A percentile compares a stretch with the other conserved stretches of the same genome.
These are phyloP conservation scores for Boletus rubescentipes DNA, from an alignment of 768 basidiomycete species.

Conservation along the genomic window DNA sequence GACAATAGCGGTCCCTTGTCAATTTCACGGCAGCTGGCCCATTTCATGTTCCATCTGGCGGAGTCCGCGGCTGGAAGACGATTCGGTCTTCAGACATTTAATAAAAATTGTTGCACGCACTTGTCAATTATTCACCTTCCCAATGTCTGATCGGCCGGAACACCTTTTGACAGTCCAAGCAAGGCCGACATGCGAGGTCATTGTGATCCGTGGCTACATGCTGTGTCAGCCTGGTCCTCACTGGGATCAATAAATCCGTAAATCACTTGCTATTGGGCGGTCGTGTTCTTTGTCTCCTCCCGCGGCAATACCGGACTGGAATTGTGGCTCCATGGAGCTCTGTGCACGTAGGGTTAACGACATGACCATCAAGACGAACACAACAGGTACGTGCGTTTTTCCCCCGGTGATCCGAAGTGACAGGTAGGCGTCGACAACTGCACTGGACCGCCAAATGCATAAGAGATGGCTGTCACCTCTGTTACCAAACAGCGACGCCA, in stretches of 20 bases:
- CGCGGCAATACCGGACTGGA: not conserved
- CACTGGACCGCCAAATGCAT: not conserved
- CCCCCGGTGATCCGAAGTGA: slow-evolving; percentile 11
- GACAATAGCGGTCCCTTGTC: not conserved
- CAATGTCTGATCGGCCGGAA: not conserved
- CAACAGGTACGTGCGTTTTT: slow-evolving; percentile 5
- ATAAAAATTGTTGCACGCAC: slow-evolving; percentile 2
- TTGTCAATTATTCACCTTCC: not conserved
- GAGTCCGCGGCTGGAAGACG: slow-evolving; percentile 8
- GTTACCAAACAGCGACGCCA: slow-evolving; percentile 12
- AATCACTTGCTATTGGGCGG: not conserved
- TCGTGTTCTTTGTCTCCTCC: not conserved
- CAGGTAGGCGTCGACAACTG: not conserved
- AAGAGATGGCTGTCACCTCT: slow-evolving; percentile 2
- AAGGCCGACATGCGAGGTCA: not conserved
- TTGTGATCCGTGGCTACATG: slow-evolving; percentile 1
- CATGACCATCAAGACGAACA: not conserved
- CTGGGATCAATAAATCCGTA: not conserved
- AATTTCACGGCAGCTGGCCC: not conserved
- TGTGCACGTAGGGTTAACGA: slow-evolving; percentile 13
- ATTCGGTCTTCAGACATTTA: not conserved
- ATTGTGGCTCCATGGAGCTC: not conserved
- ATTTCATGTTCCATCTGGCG: not conserved
- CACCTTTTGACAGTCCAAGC: not conserved
- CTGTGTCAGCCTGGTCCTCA: not conserved